Percentiles rank a stretch among this genome's conserved stretches.
Conservation (phyloP, 225 moss, liverwort and hornwort genomes). For the Physcomitrium patens region DNA sequence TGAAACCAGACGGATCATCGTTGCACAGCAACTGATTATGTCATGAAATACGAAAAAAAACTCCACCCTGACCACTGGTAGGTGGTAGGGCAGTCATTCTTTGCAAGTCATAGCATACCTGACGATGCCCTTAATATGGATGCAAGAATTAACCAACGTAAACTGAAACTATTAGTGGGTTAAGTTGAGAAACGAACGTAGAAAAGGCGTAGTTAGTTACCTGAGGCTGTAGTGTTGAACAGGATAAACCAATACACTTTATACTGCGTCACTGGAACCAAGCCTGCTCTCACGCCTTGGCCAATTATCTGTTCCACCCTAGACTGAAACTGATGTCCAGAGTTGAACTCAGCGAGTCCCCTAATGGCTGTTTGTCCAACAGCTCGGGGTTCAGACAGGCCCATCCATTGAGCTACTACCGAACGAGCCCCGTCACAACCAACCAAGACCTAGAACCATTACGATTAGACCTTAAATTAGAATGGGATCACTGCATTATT, state of each 20-base stretch:
- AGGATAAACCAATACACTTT: constrained; percentile 60
- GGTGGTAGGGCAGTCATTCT: background rate
- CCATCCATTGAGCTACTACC: constrained; percentile 54
- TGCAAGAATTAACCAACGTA: background rate
- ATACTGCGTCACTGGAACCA: constrained; percentile 40
- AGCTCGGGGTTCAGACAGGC: constrained; percentile 44
- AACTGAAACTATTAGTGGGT: background rate
- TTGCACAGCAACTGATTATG: too few species aligned
- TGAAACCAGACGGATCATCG: too few species aligned
- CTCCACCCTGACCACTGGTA: background rate
- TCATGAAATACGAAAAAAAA: background rate
- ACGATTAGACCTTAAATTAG: background rate
- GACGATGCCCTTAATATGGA: background rate
- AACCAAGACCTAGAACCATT: constrained; percentile 50
- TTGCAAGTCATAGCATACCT: background rate
- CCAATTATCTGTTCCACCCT: constrained; percentile 50
- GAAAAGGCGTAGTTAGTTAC: constrained; percentile 12
- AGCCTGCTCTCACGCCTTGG: constrained; percentile 49
- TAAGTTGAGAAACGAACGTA: background rate
- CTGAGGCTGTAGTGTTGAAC: constrained; percentile 47
- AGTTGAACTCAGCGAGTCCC: constrained; percentile 48
- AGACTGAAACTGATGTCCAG: constrained; percentile 38
- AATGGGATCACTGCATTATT: background rate
- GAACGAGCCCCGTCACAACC: constrained; percentile 66
- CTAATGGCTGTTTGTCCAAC: constrained; percentile 59